These are phyloP conservation scores for Suillus brevipes DNA, from an alignment of 768 basidiomycete species.

Conservation along the genomic window DNA sequence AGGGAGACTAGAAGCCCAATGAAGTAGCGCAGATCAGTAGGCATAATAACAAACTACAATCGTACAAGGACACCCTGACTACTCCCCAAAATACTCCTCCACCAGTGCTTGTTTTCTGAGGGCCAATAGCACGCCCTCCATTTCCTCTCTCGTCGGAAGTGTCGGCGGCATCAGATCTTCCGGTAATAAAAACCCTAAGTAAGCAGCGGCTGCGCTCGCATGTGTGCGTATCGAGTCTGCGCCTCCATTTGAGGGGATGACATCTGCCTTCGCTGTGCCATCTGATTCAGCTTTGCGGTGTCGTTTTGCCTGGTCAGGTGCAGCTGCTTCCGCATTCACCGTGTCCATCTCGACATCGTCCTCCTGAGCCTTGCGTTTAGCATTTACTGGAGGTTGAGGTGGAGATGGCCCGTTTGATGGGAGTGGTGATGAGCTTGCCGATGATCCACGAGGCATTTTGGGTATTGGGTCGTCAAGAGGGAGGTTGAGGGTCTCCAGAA, in stretches of 20 bases:
- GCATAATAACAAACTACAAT: background rate
- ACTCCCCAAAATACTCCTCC: slow-evolving; percentile 71
- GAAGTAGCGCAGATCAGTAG: background rate
- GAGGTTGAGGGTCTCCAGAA: slow-evolving; percentile 55
- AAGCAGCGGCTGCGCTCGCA: slow-evolving; percentile 62
- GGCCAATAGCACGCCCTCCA: slow-evolving; percentile 73
- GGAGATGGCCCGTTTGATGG: slow-evolving; percentile 16
- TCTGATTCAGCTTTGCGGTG: background rate
- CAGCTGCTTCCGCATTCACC: background rate
- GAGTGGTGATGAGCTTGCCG: slow-evolving; percentile 20
- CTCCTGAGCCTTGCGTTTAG: slow-evolving; percentile 4
- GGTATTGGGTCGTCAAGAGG: slow-evolving; percentile 53
- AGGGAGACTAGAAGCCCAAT: background rate
- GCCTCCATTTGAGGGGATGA: slow-evolving; percentile 8
- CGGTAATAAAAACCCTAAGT: slow-evolving; percentile 73
- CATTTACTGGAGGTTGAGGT: background rate
- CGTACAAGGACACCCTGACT: background rate
- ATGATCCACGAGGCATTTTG: slow-evolving; percentile 42
- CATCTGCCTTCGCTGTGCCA: background rate
- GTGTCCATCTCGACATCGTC: slow-evolving; percentile 1
- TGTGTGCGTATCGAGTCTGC: slow-evolving; percentile 28
- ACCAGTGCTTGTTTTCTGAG: slow-evolving; percentile 80
- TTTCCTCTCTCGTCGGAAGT: slow-evolving; percentile 73
- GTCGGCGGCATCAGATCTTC: slow-evolving; percentile 75
- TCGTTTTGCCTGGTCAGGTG: slow-evolving; percentile 6